Evolutionary conservation across 306 rosid genomes (phyloP).

Genomic region (Sicyos baderoa): DNA sequence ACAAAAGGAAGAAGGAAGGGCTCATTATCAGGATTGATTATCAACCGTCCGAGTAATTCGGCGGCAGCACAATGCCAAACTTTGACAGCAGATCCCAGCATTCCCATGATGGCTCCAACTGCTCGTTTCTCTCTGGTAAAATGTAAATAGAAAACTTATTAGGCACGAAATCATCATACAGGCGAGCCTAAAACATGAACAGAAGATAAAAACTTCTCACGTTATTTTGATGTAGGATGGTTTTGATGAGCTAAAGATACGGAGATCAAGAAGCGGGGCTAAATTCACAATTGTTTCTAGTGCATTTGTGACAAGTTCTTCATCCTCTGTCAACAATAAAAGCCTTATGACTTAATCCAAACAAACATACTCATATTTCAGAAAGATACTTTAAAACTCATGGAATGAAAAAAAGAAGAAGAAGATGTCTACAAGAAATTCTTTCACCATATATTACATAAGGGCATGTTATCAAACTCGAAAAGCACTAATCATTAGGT

Average conservation of each 20-base stretch:
- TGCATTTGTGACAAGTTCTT: constrained; percentile 95
- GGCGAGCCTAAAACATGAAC: neutral
- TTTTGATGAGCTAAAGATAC: constrained; percentile 80
- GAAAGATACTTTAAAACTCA: neutral
- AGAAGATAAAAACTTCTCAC: constrained; percentile 40
- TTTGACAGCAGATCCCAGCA: constrained; percentile 72
- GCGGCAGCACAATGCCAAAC: constrained; percentile 97
- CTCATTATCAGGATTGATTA: constrained; percentile 90
- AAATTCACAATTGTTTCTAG: constrained; percentile 93
- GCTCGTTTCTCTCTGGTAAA: constrained; percentile 74
- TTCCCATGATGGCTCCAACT: constrained; percentile 84
- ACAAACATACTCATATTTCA: neutral
- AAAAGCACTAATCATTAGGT: neutral
- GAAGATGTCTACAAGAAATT: neutral
- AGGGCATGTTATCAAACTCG: neutral
- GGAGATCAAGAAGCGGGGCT: constrained; percentile 88
- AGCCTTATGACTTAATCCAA: constrained; percentile 18
- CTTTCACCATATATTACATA: neutral
- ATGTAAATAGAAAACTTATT: constrained; percentile 18
- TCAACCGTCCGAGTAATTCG: constrained; percentile 88
- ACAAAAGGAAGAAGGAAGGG: constrained; percentile 78
- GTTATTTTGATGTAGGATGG: constrained; percentile 90
- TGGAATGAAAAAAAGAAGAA: no score
- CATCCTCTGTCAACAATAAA: constrained; percentile 64
- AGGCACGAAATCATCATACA: constrained; percentile 16